These are phyloP conservation scores for Bipolaris bicolor DNA, from an alignment of 2,329 filamentous ascomycete genomes.

Conservation along the genomic window DNA sequence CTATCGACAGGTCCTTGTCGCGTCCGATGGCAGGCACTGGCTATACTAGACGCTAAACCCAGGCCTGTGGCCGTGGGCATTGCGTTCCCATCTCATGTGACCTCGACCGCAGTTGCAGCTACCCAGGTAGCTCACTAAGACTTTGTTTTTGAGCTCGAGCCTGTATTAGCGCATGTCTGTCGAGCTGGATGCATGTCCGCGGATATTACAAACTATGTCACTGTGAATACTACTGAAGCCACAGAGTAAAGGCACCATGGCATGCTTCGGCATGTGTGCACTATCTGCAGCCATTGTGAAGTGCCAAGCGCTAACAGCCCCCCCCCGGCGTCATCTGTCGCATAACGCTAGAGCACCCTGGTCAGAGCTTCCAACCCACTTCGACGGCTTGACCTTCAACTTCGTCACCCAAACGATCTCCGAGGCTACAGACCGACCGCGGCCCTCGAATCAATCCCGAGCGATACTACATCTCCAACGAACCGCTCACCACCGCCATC, in stretches of 20 bases:
- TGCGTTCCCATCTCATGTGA: neutral
- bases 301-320: slow-evolving; percentile 9
- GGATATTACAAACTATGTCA: neutral
- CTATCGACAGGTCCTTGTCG: neutral
- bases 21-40: neutral
- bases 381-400: slow-evolving; percentile 31
- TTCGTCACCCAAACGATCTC: slow-evolving; percentile 28
- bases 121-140: neutral
- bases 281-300: slow-evolving; percentile 2
- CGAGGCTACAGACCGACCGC: slow-evolving; percentile 27
- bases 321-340: slow-evolving; percentile 18
- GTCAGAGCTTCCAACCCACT: slow-evolving; percentile 38
- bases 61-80: neutral
- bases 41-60: neutral
- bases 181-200: no score
- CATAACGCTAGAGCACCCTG: slow-evolving; percentile 22
- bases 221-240: neutral
- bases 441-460: slow-evolving; percentile 23
- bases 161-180: neutral
- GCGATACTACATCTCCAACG: slow-evolving; percentile 22
- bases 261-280: neutral
- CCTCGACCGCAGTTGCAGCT: neutral
- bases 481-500: slow-evolving; percentile 35
- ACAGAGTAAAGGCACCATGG: neutral
- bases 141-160: neutral